Base-by-base conservation (phyloP, 2,329 filamentous ascomycete genomes). In the Lachnellula cervina region DNA sequence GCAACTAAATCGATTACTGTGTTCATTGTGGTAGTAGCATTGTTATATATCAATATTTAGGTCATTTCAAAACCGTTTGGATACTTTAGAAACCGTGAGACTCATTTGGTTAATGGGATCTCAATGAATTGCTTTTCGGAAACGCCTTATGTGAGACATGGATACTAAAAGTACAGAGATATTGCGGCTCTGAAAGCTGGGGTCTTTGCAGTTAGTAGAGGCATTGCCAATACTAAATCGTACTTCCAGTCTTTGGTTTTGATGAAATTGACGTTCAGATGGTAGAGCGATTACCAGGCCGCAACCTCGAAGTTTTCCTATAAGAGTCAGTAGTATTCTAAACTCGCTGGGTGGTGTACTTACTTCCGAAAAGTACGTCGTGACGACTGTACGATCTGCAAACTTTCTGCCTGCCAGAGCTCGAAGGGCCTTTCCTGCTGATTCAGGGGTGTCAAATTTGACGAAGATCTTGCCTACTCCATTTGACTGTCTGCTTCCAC, bases 401-500 rank as follows among this genome's bases (percentile, higher is more conserved):
- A 99, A 99, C 71, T 97, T 97, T 62, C 95, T 83, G 47, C 94
- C 94, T 32, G 95, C 94, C 65, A 99, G 78, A n/a, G 90, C 87
- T 66, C 87, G 86, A 55, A 99, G 78, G 7, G 94, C 95, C 68
- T 89, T 92, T 60, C 88, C 87, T 19, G 93, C 89, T 8, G 86
- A 84, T 50, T 91, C 90, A 2, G 82, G 76, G 3, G 79, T 82
- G 62, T 94, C 89, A 69, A 90, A 99, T 72, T 97, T 97, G 76
- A 99, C 87, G 70, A 87, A 99, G 64, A 99, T 97, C 80, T 97
- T 99, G 70, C 94, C 94, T 21, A 99, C 91, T 47, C 94, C 94
- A 32, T 90, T 83, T 21, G 87, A 89, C 70, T 94, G 88, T 65
- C 91, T 84, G 71, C 86, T 89, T 49, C 89, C 90, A 64, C 89